A percentile compares a stretch with the other conserved stretches of the same genome.
Conservation (phyloP, 2,329 filamentous ascomycete species). For the Penicillium hesseltinei region DNA sequence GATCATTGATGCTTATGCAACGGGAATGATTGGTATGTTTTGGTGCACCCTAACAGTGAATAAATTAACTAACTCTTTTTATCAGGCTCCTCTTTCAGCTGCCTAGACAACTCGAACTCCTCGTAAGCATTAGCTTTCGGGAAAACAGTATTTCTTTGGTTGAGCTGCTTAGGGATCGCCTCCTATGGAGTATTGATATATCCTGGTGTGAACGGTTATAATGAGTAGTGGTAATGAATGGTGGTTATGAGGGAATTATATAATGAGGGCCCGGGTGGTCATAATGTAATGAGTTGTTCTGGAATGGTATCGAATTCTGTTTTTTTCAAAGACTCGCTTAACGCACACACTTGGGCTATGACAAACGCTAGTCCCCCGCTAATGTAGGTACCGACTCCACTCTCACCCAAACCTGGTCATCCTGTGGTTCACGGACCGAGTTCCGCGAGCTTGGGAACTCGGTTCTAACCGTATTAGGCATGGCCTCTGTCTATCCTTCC, state of each 20-base stretch:
- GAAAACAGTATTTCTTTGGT: background rate
- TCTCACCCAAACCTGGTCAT: background rate
- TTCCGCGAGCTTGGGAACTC: background rate
- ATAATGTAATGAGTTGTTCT: constrained; percentile 1
- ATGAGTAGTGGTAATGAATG: background rate
- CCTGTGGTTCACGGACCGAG: background rate
- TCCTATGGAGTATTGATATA: background rate
- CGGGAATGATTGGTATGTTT: constrained; percentile 22
- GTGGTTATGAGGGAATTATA: background rate
- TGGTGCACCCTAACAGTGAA: background rate
- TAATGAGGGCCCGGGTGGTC: background rate
- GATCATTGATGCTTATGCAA: constrained; percentile 25
- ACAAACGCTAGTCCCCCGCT: background rate
- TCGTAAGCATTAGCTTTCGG: background rate
- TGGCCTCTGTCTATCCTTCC: background rate
- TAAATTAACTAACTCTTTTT: background rate
- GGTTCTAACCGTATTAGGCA: background rate
- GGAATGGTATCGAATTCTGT: background rate
- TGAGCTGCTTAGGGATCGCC: background rate
- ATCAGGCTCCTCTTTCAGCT: constrained; percentile 26
- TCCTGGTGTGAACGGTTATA: background rate
- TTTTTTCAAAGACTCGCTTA: background rate
- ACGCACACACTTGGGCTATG: background rate
- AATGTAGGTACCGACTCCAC: background rate
- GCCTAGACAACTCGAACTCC: constrained; percentile 26